Evolutionary conservation across 495 filamentous ascomycete genomes (phyloP).

Genomic region (Jackrogersella minutella): DNA sequence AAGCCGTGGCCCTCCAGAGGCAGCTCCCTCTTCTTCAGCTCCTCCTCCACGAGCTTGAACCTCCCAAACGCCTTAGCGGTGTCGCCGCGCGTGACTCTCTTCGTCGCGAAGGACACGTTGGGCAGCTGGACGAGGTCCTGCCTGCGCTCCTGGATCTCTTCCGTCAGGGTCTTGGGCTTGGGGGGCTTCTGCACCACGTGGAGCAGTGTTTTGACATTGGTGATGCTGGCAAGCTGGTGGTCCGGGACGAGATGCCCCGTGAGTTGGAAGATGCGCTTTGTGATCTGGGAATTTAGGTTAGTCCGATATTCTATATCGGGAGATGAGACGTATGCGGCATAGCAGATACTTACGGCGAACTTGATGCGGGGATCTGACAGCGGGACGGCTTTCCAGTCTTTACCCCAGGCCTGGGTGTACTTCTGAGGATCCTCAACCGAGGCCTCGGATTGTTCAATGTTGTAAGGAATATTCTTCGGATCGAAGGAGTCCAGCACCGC

Average conservation of each 20-base stretch:
- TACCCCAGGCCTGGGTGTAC: slow-evolving; percentile 50
- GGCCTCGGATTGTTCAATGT: neutral
- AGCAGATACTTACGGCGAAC: slow-evolving; percentile 70
- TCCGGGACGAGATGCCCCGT: slow-evolving; percentile 79
- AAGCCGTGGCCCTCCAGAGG: slow-evolving; percentile 51
- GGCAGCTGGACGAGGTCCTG: slow-evolving; percentile 59
- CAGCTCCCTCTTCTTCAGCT: slow-evolving; percentile 70
- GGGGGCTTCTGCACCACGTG: slow-evolving; percentile 61
- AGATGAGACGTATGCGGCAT: neutral
- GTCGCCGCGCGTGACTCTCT: slow-evolving; percentile 70
- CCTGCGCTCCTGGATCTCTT: slow-evolving; percentile 51
- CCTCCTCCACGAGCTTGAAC: slow-evolving; percentile 83
- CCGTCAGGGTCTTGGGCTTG: slow-evolving; percentile 63
- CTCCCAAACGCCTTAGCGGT: slow-evolving; percentile 80
- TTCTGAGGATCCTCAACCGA: slow-evolving; percentile 40
- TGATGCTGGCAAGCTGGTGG: slow-evolving; percentile 61
- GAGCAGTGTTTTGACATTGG: slow-evolving; percentile 65
- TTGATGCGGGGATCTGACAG: slow-evolving; percentile 68
- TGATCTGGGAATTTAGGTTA: slow-evolving; percentile 57
- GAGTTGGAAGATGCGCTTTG: slow-evolving; percentile 80
- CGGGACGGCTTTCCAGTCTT: slow-evolving; percentile 61
- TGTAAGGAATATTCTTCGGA: neutral
- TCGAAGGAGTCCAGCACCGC: slow-evolving; percentile 23
- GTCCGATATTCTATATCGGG: neutral
- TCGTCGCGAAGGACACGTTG: slow-evolving; percentile 72